Base-by-base conservation (phyloP, 805 yeast species). In the Saccharomycopsis amapae region DNA sequence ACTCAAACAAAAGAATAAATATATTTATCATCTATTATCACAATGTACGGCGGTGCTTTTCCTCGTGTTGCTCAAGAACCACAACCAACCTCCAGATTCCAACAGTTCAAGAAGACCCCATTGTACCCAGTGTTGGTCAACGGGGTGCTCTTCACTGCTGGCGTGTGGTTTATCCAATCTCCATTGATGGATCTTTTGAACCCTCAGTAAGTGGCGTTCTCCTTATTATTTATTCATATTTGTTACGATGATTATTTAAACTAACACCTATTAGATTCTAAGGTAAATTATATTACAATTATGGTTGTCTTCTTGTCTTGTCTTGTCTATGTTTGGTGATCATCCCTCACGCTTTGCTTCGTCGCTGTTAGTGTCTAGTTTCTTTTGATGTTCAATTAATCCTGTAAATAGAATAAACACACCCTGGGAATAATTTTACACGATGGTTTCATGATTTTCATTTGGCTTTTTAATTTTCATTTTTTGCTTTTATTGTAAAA, bases 121-220 rank as follows among this genome's bases (percentile, higher is more conserved):
- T 72, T 71, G 13, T 83, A 69, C 68, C 78, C 86, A 48, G 68
- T 82, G 45, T 71, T 76, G 40, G 62, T 82, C 37, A 83, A 84
- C 63, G 76, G 75, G 49, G 71, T 69, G 33, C 68, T 82, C 51
- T 84, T 85, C 58, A 75, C 74, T 48, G 77, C 83, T 40, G 93
- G 93, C 61, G 84, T 82, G 55, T 77, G 78, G 20, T 76, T 84
- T 62, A 76, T 85, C 55, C 86, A 81, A 67, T 80, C 88, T 40
- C 82, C 89, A 55, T 65, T 81, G 58, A 81, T 81, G 85, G 90
- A 83, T 48, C 75, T 81, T 76, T 66, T 84, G 67, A 88, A 82
- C 57, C 93, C 93, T 43, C 90, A 83, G 63, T 71, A 55, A 47
- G 57, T 53, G n/a, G 24, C n/a, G n/a, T n/a, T n/a, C n/a, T n/a